Percentiles rank a stretch among this genome's conserved stretches.
phyloP scores from a whole-genome alignment of 805 yeast species.

The Danielozyma ontarioensis region DNA sequence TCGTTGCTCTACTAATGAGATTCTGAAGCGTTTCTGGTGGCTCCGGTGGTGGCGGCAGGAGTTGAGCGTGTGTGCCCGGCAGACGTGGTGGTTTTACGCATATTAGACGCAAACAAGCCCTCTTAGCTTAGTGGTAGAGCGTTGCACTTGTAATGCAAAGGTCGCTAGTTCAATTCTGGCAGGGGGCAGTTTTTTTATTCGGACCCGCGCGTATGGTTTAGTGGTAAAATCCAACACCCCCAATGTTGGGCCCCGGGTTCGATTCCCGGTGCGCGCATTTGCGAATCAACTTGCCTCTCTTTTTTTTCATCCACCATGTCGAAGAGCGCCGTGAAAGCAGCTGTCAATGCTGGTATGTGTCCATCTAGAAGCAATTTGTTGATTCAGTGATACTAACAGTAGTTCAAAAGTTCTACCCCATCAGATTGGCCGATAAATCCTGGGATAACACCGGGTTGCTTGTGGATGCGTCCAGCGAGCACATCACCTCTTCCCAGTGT shows the following conservation, averaged over 20 bases:
- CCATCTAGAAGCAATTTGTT: not conserved
- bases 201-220: conserved; percentile 13
- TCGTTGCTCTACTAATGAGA: too few species aligned
- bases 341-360: conserved; percentile 34
- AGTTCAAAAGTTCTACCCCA: conserved; percentile 78
- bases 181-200: conserved; percentile 51
- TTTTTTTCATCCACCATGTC: conserved; percentile 22
- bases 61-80: too few species aligned
- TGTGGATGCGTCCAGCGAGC: conserved; percentile 55
- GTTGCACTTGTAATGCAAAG: conserved; percentile 99
- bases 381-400: conserved; percentile 15
- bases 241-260: conserved; percentile 10
- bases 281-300: conserved; percentile 17
- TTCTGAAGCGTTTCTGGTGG: too few species aligned
- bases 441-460: conserved; percentile 97
- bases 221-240: conserved; percentile 17
- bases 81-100: too few species aligned
- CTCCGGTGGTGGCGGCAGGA: too few species aligned
- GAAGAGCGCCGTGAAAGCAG: conserved; percentile 39
- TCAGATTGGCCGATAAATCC: conserved; percentile 70
- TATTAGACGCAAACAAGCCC: too few species aligned
- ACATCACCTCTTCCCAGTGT: conserved; percentile 12
- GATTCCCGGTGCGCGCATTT: conserved; percentile 6
- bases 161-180: conserved; percentile 94
- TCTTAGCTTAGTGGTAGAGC: conserved; percentile 99